Evolutionary conservation across 2,329 filamentous ascomycete genomes (phyloP).

Genomic region (Chaetomium sp.): DNA sequence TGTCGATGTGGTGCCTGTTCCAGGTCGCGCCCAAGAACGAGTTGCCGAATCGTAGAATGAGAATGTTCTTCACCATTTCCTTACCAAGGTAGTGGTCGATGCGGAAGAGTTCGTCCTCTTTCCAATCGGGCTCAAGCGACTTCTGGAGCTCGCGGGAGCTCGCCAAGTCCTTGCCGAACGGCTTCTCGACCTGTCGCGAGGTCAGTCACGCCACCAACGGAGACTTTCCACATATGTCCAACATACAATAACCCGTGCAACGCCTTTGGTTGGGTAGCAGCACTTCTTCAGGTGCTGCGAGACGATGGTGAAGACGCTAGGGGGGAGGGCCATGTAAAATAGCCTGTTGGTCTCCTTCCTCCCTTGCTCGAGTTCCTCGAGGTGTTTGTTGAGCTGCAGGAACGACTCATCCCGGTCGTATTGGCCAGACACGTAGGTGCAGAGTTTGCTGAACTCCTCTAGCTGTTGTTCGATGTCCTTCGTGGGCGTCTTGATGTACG

Average conservation of each 20-base stretch:
- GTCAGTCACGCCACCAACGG: constrained; percentile 31
- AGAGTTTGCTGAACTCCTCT: constrained; percentile 82
- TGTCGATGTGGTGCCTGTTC: constrained; percentile 99
- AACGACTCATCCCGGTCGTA: constrained; percentile 98
- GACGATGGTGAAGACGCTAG: constrained; percentile 96
- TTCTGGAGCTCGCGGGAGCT: constrained; percentile 94
- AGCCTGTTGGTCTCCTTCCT: constrained; percentile 84
- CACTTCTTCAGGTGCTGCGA: constrained; percentile 96
- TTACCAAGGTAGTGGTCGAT: constrained; percentile 99
- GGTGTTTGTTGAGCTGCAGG: constrained; percentile 77
- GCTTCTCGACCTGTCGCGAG: constrained; percentile 85
- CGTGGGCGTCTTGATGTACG: constrained; percentile 98
- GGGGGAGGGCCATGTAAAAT: constrained; percentile 99
- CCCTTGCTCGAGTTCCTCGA: constrained; percentile 81
- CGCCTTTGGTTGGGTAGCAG: constrained; percentile 89
- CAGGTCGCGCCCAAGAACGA: constrained; percentile 98
- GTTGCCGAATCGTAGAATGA: constrained; percentile 97
- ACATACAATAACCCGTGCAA: constrained; percentile 89
- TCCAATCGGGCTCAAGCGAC: constrained; percentile 96
- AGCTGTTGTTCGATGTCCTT: constrained; percentile 97
- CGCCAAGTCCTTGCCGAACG: constrained; percentile 93
- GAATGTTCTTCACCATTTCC: constrained; percentile 99
- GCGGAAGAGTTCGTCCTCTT: constrained; percentile 97
- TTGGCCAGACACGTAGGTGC: constrained; percentile 94
- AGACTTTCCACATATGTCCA: background rate